These are phyloP conservation scores for Vaccinium corymbosum DNA, from an alignment of 148 eudicot species.

Conservation along the genomic window DNA sequence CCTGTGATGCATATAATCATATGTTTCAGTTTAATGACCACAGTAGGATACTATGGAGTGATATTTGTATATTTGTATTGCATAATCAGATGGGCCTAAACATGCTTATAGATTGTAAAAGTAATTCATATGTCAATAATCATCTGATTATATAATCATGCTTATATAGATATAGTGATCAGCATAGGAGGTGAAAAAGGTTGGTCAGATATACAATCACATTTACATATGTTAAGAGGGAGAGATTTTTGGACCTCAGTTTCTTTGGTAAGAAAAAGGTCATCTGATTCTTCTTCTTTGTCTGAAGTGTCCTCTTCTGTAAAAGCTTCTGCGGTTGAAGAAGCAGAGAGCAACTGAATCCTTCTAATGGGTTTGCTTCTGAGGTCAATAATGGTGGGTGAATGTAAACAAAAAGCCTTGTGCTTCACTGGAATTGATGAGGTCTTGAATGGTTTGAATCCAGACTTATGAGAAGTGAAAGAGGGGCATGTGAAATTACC, in stretches of 20 bases:
- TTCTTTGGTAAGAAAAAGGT: slow-evolving; percentile 17
- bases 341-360: slow-evolving; percentile 25
- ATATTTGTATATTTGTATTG: too few species aligned
- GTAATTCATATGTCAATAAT: neutral
- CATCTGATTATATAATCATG: too few species aligned
- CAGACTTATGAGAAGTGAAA: neutral
- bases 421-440: slow-evolving; percentile 16
- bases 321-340: slow-evolving; percentile 40
- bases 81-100: too few species aligned
- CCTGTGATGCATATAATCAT: neutral
- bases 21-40: neutral
- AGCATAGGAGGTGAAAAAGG: neutral
- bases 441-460: neutral
- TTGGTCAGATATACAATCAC: neutral
- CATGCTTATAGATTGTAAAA: neutral
- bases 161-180: too few species aligned
- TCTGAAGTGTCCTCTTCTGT: slow-evolving; percentile 21
- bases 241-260: slow-evolving; percentile 34
- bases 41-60: too few species aligned
- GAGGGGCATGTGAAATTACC: slow-evolving; percentile 28
- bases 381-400: slow-evolving; percentile 13
- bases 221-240: neutral
- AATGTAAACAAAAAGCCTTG: slow-evolving; percentile 18
- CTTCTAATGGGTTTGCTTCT: slow-evolving; percentile 21
- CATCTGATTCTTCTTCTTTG: neutral